Percentiles rank a stretch among this genome's conserved stretches.
These are phyloP conservation scores for Prunus dulcis DNA, from an alignment of 306 rosid species.

Conservation along the genomic window DNA sequence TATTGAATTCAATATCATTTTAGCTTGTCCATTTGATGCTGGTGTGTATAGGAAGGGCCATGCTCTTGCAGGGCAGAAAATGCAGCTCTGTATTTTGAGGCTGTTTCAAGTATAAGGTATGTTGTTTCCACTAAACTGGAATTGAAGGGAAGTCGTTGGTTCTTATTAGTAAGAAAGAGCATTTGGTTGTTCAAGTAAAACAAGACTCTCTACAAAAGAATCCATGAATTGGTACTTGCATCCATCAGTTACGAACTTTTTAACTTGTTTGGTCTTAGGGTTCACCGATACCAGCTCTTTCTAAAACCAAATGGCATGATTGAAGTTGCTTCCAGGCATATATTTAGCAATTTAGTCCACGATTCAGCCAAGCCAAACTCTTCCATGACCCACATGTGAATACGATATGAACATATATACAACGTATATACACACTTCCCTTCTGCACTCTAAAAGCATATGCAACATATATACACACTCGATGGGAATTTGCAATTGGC, in stretches of 20 bases:
- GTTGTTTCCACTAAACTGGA: constrained; percentile 68
- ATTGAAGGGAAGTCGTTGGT: not conserved
- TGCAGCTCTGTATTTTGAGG: constrained; percentile 13
- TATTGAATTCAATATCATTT: too few relatives aligned
- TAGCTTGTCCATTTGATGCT: constrained; percentile 19
- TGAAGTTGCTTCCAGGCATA: too few relatives aligned
- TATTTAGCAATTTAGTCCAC: not conserved
- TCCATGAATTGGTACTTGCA: not conserved
- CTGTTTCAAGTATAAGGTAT: constrained; percentile 75
- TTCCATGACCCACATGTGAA: not conserved
- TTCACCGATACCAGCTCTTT: not conserved
- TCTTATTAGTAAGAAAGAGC: not conserved
- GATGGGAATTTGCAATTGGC: too few relatives aligned
- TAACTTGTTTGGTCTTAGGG: not conserved
- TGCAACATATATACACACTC: too few relatives aligned
- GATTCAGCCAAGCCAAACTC: not conserved
- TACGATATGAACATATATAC: too few relatives aligned
- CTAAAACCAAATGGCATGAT: not conserved
- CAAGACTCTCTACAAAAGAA: not conserved
- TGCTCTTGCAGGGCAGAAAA: constrained; percentile 28
- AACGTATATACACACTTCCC: too few relatives aligned
- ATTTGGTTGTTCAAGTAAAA: not conserved
- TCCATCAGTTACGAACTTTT: not conserved
- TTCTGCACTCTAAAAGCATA: too few relatives aligned
- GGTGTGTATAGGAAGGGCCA: constrained; percentile 52